Base-by-base conservation (phyloP, 169 alveolate genomes). In the Babesia ovata region DNA sequence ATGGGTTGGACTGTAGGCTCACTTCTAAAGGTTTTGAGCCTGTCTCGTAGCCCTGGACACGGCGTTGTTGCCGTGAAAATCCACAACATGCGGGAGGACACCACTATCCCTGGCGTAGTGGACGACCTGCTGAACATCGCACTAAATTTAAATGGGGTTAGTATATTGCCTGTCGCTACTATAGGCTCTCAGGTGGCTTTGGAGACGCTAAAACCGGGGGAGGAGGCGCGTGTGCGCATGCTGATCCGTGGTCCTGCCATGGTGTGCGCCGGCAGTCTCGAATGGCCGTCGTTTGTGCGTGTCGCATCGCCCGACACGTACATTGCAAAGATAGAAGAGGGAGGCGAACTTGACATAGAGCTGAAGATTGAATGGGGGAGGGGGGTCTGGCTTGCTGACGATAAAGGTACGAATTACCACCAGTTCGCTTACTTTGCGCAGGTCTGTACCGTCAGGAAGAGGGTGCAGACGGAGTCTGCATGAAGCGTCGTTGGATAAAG, bases 1-100 rank as follows among this genome's bases (percentile, higher is more conserved):
- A 89, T 83, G 74, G 95, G 95, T 0, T 92, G 94, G 89, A 92
- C 95, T 19, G 70, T 92, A 58, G 95, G 95, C 3, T 87, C 95
- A 13, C 70, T 92, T 24, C 21, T 92, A 24, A 92, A 92, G 65
- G 90, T 84, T 53, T 83, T 92, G 28, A 75, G 92, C 21, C 91
- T 76, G 53, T 75, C 92, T 8, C 84, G 94, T n/a, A 60, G 90
- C 54, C 94, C 93, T 42, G 95, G 95, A 22, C 91, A 92, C 79
- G 92, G 93, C 7, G 78, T 92, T 14, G 94, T 91, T 12, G 95
- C 93, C 9, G 75, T 92, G 29, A 87, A 91, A 67, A 63, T 91
- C 11, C 94, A 92, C 75, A 90, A 86, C 75, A 86, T 86, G 93
- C 52, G 71, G 48, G 79, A 66, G 63, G 94, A 86, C 21, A 87